Evolutionary conservation across 352 stramenopile species (phyloP), one percentile per base, ranked within the genome.

Genomic region (Pythium phragmitis): DNA sequence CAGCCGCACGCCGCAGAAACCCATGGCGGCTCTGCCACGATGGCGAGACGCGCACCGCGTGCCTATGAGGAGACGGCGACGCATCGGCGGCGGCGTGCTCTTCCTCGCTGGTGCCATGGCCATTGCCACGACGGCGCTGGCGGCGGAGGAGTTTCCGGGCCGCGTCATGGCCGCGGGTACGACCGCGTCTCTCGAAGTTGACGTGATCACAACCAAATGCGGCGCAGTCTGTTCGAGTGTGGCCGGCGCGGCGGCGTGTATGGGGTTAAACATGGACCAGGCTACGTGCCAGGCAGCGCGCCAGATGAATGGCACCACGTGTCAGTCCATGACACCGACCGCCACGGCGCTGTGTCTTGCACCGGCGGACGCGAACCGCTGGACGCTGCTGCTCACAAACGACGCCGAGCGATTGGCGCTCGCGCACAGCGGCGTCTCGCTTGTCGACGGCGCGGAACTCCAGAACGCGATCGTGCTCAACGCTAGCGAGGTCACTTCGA

Each of bases 381-480:
- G 55, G 63, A 57, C 41, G 23, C 12, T 70, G 26, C 43, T 53
- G 63, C 30, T 70, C 30, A 65, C 63, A 8, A 43, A 21, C 14
- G 49, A 70, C 45, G 26, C 55, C 8, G 63, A 70, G 36, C 42
- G 55, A 8, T 36, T 65, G 13, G 48, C 48, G 16, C 34, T 58
- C n/a, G 52, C 61, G 39, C 43, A 50, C 3, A 41, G 53, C 39
- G 55, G 43, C 19, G 11, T 56, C 14, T 37, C 30, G 41, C 17
- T 49, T 3, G 13, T 45, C 39, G 45, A 63, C 41, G 41, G 55
- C 47, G 49, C 34, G 21, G 46, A 52, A 4, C 36, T 59, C 17
- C 21, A 30, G 12, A 39, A 54, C 19, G 54, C 48, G 36, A 56
- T 72, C 28, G 59, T 63, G 26, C 45, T 72, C 12, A 67, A 67